Evolutionary conservation across 2,329 filamentous ascomycete species (phyloP).

Genomic region (Aspergillus jensenii): DNA sequence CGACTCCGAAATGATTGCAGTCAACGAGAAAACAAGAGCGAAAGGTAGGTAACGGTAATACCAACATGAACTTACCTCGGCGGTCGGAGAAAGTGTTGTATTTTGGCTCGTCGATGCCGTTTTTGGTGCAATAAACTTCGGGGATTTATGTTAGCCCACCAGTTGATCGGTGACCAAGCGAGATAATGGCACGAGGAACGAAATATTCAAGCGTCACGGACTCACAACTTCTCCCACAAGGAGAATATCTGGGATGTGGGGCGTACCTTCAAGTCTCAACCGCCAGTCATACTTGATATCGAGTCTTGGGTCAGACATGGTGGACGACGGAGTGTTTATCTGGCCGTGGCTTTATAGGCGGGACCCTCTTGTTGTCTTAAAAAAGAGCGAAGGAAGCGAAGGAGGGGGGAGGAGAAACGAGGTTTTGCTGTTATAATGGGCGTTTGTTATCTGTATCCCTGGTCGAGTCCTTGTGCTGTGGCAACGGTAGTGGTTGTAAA

Average conservation of each 20-base stretch:
- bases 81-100: constrained; percentile 74
- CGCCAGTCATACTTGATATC: constrained; percentile 48
- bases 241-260: constrained; percentile 17
- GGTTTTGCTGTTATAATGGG: neutral
- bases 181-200: neutral
- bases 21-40: constrained; percentile 20
- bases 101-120: constrained; percentile 55
- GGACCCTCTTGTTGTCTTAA: neutral
- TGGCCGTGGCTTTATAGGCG: neutral
- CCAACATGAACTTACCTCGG: constrained; percentile 55
- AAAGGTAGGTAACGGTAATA: constrained; percentile 12
- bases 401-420: neutral
- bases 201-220: neutral
- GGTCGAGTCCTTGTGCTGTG: neutral
- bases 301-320: constrained; percentile 6
- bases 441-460: neutral
- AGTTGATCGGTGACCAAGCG: constrained; percentile 9
- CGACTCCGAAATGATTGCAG: constrained; percentile 16
- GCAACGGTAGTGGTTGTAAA: constrained; percentile 11
- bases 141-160: constrained; percentile 15
- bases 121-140: constrained; percentile 59
- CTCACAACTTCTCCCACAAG: constrained; percentile 10
- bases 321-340: constrained; percentile 1
- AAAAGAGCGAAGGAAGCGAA: neutral
- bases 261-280: constrained; percentile 56